A percentile compares a stretch with the other conserved stretches of the same genome.
These are phyloP conservation scores for Paecilomyces niveus DNA, from an alignment of 2,329 filamentous ascomycete genomes.

Conservation along the genomic window DNA sequence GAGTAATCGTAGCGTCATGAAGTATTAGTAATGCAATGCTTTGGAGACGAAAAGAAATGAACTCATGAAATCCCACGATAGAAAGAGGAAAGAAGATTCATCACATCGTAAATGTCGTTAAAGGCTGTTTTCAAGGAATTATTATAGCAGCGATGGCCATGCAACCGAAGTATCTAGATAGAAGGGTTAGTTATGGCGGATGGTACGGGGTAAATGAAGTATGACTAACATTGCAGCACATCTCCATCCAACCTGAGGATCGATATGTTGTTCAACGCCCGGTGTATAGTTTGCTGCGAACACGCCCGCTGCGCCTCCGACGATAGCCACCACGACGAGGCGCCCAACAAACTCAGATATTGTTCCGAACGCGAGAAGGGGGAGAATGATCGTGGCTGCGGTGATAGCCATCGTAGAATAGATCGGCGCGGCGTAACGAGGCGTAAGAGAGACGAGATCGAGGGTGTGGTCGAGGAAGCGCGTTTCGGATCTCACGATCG, in stretches of 20 bases:
- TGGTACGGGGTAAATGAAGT: neutral
- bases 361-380: conserved; percentile 52
- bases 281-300: conserved; percentile 30
- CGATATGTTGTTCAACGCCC: conserved; percentile 27
- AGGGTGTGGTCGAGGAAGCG: conserved; percentile 45
- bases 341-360: conserved; percentile 52
- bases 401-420: conserved; percentile 40
- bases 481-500: conserved; percentile 45
- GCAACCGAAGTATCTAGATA: conserved; percentile 31
- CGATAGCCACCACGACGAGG: conserved; percentile 51
- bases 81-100: neutral
- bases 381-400: conserved; percentile 48
- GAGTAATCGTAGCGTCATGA: neutral
- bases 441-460: conserved; percentile 37
- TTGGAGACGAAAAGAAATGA: neutral
- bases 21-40: neutral
- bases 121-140: conserved; percentile 19
- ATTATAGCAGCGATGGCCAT: conserved; percentile 33
- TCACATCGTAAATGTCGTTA: conserved; percentile 6
- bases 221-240: conserved; percentile 29
- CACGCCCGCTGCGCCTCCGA: conserved; percentile 41
- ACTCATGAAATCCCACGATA: neutral
- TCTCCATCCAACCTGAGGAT: conserved; percentile 33
- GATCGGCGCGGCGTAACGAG: conserved; percentile 18
- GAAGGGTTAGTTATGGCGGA: neutral